These are phyloP conservation scores for Quercus robur DNA, from an alignment of 306 rosid species.

Conservation along the genomic window DNA sequence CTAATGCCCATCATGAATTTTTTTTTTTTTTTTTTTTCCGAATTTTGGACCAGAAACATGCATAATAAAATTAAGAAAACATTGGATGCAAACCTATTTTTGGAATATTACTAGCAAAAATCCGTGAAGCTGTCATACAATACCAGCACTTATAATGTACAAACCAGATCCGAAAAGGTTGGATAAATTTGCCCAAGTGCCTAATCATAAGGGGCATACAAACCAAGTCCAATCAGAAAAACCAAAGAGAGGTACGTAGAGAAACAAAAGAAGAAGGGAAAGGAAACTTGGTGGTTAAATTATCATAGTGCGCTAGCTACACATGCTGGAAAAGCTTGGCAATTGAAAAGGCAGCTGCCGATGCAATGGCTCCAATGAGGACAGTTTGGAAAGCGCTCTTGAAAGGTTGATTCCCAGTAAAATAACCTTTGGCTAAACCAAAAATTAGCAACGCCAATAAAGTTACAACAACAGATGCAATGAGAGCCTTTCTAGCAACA, in stretches of 20 bases:
- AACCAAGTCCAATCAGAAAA: background rate
- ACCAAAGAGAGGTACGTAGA: background rate
- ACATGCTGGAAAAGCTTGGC: conserved; percentile 59
- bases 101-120: background rate
- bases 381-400: conserved; percentile 77
- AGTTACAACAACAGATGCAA: conserved; percentile 59
- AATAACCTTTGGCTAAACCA: conserved; percentile 82
- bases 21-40: too few species aligned
- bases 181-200: background rate
- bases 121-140: background rate
- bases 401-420: conserved; percentile 74
- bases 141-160: background rate
- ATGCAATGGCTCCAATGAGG: conserved; percentile 80
- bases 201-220: background rate
- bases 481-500: conserved; percentile 55
- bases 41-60: too few species aligned
- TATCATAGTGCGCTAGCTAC: background rate
- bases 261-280: background rate
- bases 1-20: too few species aligned
- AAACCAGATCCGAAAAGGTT: background rate
- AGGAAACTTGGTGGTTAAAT: background rate
- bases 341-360: conserved; percentile 77
- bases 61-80: background rate
- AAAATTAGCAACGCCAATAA: conserved; percentile 64
- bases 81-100: background rate